Conservation (phyloP, 345 rosid species). For the Salix viminalis region DNA sequence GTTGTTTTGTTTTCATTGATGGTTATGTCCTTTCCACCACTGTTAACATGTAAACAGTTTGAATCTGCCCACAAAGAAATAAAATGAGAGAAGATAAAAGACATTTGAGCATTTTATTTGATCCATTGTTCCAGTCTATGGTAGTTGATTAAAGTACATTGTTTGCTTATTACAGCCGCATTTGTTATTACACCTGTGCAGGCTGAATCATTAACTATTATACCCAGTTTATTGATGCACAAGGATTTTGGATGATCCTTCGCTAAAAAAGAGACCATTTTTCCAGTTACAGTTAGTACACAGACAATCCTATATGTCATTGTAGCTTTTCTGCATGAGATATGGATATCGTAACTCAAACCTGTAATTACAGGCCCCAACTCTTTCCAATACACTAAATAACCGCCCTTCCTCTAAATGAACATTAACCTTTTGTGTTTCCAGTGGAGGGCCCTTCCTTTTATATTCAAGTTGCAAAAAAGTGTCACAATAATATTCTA, state of each 20-base stretch:
- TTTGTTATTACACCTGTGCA: background rate
- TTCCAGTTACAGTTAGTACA: no score
- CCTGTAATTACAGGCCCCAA: no score
- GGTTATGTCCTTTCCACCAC: slow-evolving; percentile 51
- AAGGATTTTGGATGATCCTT: background rate
- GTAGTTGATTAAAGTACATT: background rate
- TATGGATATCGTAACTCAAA: no score
- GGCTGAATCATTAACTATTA: background rate
- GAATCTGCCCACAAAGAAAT: slow-evolving; percentile 32
- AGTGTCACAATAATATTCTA: no score
- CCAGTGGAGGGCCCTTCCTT: no score
- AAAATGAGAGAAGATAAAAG: background rate
- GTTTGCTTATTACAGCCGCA: background rate
- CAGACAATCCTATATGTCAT: no score
- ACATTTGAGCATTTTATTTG: background rate
- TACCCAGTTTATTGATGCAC: background rate
- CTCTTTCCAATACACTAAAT: no score
- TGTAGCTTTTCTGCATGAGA: no score
- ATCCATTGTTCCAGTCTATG: background rate
- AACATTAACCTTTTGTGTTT: no score
- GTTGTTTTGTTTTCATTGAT: slow-evolving; percentile 31
- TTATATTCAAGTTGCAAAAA: no score
- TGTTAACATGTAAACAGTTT: slow-evolving; percentile 50
- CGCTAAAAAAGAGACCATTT: background rate
- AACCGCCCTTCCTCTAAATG: no score